Evolutionary conservation across 257 asterid genomes (phyloP).

Genomic region (Fraxinus cuspidata): DNA sequence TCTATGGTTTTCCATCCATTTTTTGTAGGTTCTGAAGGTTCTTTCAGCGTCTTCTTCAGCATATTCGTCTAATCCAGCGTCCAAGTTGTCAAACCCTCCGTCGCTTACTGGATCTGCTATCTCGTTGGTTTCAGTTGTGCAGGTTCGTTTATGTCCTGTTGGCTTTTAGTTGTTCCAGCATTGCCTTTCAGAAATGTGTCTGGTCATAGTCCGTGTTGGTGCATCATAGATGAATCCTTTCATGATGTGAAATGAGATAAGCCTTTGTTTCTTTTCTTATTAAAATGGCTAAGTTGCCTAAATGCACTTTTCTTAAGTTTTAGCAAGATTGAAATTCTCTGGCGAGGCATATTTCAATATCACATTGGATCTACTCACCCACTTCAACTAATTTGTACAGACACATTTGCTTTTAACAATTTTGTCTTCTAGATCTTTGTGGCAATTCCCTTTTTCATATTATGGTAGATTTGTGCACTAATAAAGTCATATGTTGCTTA

Average conservation of each 20-base stretch:
- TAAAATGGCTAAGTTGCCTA: background rate
- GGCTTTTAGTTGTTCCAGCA: slow-evolving; percentile 13
- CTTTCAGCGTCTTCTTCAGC: slow-evolving; percentile 88
- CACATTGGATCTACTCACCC: background rate
- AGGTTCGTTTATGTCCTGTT: slow-evolving; percentile 42
- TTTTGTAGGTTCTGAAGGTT: slow-evolving; percentile 61
- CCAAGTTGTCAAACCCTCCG: slow-evolving; percentile 73
- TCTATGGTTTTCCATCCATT: slow-evolving; percentile 18
- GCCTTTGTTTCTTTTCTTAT: background rate
- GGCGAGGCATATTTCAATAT: background rate
- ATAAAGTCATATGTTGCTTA: background rate
- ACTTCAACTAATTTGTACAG: background rate
- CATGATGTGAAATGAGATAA: background rate
- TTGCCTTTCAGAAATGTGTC: slow-evolving; percentile 14
- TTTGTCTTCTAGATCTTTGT: background rate
- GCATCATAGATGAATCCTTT: background rate
- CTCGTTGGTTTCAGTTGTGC: slow-evolving; percentile 82
- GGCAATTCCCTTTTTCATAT: background rate
- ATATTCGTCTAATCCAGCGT: slow-evolving; percentile 74
- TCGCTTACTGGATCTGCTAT: slow-evolving; percentile 67
- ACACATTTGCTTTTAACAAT: background rate
- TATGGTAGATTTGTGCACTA: background rate
- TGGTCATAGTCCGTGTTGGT: background rate
- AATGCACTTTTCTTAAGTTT: background rate
- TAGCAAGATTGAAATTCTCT: background rate